A percentile compares a stretch with the other conserved stretches of the same genome.
These are phyloP conservation scores for Saururus chinensis DNA, from an alignment of 164 flowering plant species.

Conservation along the genomic window DNA sequence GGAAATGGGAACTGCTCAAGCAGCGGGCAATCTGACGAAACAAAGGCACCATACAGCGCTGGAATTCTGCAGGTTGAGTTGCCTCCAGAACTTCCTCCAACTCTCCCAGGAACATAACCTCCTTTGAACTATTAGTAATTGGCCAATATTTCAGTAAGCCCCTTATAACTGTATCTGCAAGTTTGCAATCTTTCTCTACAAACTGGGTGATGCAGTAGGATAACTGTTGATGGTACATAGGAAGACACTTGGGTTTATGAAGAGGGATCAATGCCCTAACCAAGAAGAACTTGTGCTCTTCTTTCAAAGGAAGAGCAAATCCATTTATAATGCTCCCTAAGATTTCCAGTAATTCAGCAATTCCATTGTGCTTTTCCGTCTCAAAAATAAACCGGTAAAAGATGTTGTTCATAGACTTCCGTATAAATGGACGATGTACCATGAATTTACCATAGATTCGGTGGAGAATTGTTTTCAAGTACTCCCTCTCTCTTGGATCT, in stretches of 20 bases:
- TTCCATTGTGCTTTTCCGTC: slow-evolving; percentile 70
- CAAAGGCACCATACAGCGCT: slow-evolving; percentile 64
- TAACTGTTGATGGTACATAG: slow-evolving; percentile 68
- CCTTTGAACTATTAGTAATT: slow-evolving; percentile 62
- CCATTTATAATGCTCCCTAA: slow-evolving; percentile 75
- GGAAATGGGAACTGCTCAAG: slow-evolving; percentile 61
- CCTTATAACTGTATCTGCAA: slow-evolving; percentile 63
- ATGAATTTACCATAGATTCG: too few species aligned
- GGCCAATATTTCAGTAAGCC: slow-evolving; percentile 74
- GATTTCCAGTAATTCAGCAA: slow-evolving; percentile 69
- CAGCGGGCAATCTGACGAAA: slow-evolving; percentile 53
- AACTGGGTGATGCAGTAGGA: slow-evolving; percentile 71
- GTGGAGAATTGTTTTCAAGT: too few species aligned
- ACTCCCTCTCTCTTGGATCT: too few species aligned
- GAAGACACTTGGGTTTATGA: slow-evolving; percentile 68
- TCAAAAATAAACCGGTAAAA: slow-evolving; percentile 61
- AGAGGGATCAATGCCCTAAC: slow-evolving; percentile 56
- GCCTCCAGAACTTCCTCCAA: slow-evolving; percentile 69
- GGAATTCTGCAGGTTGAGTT: slow-evolving; percentile 52
- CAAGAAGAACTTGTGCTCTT: slow-evolving; percentile 70
- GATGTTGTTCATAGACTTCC: slow-evolving; percentile 69
- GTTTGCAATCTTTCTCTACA: slow-evolving; percentile 80
- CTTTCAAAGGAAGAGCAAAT: slow-evolving; percentile 76
- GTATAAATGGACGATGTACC: slow-evolving; percentile 67
- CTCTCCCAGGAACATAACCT: slow-evolving; percentile 63